Percentiles rank a stretch among this genome's conserved stretches.
Conservation (phyloP, 495 filamentous ascomycete genomes). For the Glonium stellatum region DNA sequence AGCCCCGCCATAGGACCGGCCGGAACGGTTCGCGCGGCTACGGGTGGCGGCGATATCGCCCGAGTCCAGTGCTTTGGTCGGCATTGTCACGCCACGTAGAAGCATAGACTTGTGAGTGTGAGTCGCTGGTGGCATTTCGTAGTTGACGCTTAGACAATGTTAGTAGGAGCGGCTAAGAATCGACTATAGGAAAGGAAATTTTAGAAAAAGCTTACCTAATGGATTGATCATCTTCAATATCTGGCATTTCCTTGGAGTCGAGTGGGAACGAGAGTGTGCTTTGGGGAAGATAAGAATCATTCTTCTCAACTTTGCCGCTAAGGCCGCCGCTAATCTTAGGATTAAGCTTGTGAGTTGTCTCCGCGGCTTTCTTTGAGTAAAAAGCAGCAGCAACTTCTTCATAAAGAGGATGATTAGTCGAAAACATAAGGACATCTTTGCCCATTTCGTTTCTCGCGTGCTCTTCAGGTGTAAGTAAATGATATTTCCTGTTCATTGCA, state of each 20-base stretch:
- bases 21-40: slow-evolving; percentile 46
- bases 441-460: slow-evolving; percentile 70
- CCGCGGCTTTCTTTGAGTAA: slow-evolving; percentile 78
- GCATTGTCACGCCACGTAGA: slow-evolving; percentile 70
- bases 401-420: slow-evolving; percentile 73
- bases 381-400: slow-evolving; percentile 72
- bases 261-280: slow-evolving; percentile 55
- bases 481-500: slow-evolving; percentile 79
- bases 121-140: slow-evolving; percentile 65
- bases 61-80: slow-evolving; percentile 59
- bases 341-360: slow-evolving; percentile 58
- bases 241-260: slow-evolving; percentile 60
- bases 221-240: slow-evolving; percentile 74
- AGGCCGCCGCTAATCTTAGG: slow-evolving; percentile 67
- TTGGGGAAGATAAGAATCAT: slow-evolving; percentile 71
- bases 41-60: slow-evolving; percentile 65
- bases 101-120: slow-evolving; percentile 90
- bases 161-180: slow-evolving; percentile 25
- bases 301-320: slow-evolving; percentile 72
- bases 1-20: slow-evolving; percentile 32
- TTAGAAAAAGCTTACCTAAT: slow-evolving; percentile 55
- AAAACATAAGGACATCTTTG: slow-evolving; percentile 73
- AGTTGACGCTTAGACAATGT: slow-evolving; percentile 60
- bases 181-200: slow-evolving; percentile 1
- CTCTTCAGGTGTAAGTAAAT: slow-evolving; percentile 71